Conservation (phyloP, 257 asterid genomes). For the Gentiana straminea region DNA sequence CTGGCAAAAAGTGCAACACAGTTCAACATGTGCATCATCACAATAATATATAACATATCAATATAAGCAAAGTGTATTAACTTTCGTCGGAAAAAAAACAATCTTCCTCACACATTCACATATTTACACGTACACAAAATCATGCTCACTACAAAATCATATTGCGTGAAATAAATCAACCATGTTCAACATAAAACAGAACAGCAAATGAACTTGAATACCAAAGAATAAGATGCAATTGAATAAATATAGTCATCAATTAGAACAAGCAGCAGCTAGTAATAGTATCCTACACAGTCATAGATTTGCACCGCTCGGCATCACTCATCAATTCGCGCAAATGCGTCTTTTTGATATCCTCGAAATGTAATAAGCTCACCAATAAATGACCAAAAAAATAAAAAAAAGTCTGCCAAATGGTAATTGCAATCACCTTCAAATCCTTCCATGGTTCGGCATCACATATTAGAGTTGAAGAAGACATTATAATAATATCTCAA, state of each 20-base stretch:
- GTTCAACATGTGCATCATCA: no score
- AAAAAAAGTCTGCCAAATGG: not conserved
- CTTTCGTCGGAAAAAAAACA: no score
- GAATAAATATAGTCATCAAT: no score
- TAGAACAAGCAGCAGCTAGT: not conserved
- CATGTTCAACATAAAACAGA: not conserved
- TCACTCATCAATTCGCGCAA: conserved; percentile 80
- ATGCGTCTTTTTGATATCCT: conserved; percentile 70
- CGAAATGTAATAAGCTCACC: conserved; percentile 28
- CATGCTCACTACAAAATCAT: conserved; percentile 47
- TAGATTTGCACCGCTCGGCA: conserved; percentile 62
- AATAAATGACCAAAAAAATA: not conserved
- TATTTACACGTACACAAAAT: conserved; percentile 1
- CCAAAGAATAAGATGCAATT: not conserved
- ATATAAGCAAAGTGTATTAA: no score
- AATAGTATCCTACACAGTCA: conserved; percentile 58
- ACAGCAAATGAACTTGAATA: not conserved
- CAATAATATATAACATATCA: no score
- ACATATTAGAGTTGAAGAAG: conserved; percentile 53
- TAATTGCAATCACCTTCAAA: conserved; percentile 42
- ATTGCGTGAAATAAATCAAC: no score
- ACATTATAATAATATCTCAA: conserved; percentile 22
- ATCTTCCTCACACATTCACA: no score
- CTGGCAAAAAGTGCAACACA: no score
- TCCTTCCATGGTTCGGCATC: conserved; percentile 76